Evolutionary conservation across 495 filamentous ascomycete genomes (phyloP).

Genomic region (Lindgomyces ingoldianus): DNA sequence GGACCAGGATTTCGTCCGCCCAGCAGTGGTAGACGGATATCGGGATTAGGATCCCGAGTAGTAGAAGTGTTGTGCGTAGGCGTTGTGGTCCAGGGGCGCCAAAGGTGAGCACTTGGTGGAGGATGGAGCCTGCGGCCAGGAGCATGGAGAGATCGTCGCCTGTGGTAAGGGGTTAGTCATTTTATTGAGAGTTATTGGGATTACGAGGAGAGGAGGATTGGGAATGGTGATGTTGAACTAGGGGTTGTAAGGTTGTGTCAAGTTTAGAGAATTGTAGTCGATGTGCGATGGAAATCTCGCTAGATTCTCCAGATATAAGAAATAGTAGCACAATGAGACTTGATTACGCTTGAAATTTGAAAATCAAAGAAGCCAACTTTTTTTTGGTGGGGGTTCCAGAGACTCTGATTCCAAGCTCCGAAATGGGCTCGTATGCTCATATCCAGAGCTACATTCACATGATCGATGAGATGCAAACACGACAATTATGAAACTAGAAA

Average conservation of each 20-base stretch:
- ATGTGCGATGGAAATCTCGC: not conserved
- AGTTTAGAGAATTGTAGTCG: not conserved
- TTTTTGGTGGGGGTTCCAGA: too few relatives aligned
- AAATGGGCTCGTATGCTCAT: too few relatives aligned
- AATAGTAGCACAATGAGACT: too few relatives aligned
- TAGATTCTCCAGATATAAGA: too few relatives aligned
- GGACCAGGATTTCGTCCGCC: constrained; percentile 49
- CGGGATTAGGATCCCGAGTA: constrained; percentile 40
- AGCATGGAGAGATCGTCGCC: constrained; percentile 59
- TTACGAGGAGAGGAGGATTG: not conserved
- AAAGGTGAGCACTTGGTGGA: constrained; percentile 55
- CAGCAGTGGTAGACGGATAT: constrained; percentile 50
- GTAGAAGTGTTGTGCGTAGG: constrained; percentile 28
- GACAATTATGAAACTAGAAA: too few relatives aligned
- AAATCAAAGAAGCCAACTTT: too few relatives aligned
- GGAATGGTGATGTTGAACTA: not conserved
- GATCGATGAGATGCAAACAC: too few relatives aligned
- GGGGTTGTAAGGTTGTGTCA: not conserved
- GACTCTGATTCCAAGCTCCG: too few relatives aligned
- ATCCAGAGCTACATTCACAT: too few relatives aligned
- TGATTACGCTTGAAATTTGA: too few relatives aligned
- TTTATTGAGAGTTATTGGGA: too few relatives aligned
- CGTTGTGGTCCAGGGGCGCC: constrained; percentile 40
- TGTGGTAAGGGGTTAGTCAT: constrained; percentile 20
- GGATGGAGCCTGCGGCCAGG: constrained; percentile 52